Percentiles rank a stretch among this genome's conserved stretches.
Evolutionary conservation across 495 filamentous ascomycete genomes (phyloP).

Genomic region (Neurospora sp.): DNA sequence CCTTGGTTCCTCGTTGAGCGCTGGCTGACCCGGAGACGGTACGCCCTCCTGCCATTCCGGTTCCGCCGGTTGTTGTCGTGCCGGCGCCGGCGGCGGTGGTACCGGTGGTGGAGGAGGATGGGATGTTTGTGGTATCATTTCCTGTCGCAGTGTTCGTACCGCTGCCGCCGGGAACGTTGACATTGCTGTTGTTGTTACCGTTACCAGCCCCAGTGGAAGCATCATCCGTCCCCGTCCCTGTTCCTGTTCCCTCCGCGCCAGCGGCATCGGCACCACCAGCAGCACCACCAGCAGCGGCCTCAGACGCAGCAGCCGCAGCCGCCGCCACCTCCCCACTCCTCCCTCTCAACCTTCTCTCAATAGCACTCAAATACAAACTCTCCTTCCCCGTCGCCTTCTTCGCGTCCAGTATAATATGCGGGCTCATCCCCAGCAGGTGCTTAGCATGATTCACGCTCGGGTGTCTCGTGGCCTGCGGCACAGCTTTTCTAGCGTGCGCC

Average conservation of each 20-base stretch:
- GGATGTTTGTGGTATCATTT: neutral
- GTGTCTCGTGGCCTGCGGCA: conserved; percentile 34
- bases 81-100: neutral
- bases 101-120: neutral
- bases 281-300: neutral
- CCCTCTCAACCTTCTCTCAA: conserved; percentile 46
- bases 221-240: neutral
- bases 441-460: conserved; percentile 37
- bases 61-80: conserved; percentile 8
- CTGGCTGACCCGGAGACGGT: neutral
- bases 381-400: conserved; percentile 50
- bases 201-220: neutral
- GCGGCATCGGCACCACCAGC: too few relatives aligned
- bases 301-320: conserved; percentile 4
- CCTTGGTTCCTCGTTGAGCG: conserved; percentile 10
- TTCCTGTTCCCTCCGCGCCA: neutral
- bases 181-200: neutral
- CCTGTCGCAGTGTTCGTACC: neutral
- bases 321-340: conserved; percentile 7
- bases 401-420: conserved; percentile 47
- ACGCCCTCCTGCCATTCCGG: conserved; percentile 20
- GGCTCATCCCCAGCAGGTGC: conserved; percentile 35
- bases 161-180: neutral
- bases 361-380: conserved; percentile 63
- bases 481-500: conserved; percentile 34